Conservation (phyloP, 768 basidiomycete species). For the Amanita phalloides region DNA sequence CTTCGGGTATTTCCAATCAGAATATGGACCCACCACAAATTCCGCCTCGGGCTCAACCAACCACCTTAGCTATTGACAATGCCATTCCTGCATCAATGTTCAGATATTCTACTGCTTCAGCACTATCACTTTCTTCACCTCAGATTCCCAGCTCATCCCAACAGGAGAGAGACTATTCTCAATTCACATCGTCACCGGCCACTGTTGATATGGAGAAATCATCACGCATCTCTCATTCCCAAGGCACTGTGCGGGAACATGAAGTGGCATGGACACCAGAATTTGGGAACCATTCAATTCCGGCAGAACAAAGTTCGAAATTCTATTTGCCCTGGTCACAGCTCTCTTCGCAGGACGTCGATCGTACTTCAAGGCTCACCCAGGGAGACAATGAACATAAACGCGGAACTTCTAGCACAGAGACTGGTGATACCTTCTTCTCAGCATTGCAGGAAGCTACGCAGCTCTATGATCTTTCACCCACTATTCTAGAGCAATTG, state of each 20-base stretch:
- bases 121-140: neutral
- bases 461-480: constrained; percentile 43
- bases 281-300: neutral
- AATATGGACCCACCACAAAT: constrained; percentile 3
- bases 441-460: constrained; percentile 32
- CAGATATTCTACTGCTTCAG: neutral
- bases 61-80: neutral
- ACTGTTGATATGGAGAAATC: neutral
- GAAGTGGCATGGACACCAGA: neutral
- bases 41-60: neutral
- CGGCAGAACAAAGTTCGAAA: neutral
- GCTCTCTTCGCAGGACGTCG: neutral
- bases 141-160: neutral
- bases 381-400: neutral
- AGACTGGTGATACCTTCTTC: constrained; percentile 15
- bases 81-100: neutral
- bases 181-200: constrained; percentile 1
- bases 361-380: neutral
- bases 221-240: neutral
- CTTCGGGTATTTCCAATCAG: constrained; percentile 7
- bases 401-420: neutral
- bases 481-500: constrained; percentile 39
- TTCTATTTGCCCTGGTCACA: neutral
- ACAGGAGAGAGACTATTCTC: neutral
- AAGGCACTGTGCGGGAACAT: neutral